Percentiles rank a stretch among this genome's conserved stretches.
These are phyloP conservation scores for Talaromyces sp. DNA, from an alignment of 2,329 filamentous ascomycete genomes.

Conservation along the genomic window DNA sequence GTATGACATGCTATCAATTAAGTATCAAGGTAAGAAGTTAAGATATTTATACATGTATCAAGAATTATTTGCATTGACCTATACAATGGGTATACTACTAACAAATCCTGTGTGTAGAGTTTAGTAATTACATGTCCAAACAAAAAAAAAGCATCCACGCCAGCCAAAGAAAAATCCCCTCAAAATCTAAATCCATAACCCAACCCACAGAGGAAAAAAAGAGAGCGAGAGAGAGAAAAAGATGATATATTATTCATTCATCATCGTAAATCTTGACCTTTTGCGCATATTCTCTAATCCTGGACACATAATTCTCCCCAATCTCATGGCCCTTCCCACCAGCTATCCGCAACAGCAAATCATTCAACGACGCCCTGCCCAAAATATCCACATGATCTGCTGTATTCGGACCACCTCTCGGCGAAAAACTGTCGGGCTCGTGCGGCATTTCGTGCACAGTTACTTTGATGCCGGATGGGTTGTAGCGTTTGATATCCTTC, in stretches of 20 bases:
- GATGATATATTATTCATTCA: neutral
- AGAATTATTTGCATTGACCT: neutral
- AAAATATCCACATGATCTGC: constrained; percentile 97
- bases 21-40: no score
- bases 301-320: constrained; percentile 69
- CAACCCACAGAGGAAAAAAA: no score
- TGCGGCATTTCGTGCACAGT: constrained; percentile 95
- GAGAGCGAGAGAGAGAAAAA: neutral
- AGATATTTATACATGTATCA: neutral
- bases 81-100: neutral
- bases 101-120: no score
- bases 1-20: no score
- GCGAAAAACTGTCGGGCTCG: constrained; percentile 87
- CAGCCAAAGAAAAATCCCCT: neutral
- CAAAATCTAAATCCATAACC: neutral
- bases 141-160: neutral
- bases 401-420: constrained; percentile 64
- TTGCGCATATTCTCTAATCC: constrained; percentile 75
- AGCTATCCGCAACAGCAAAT: constrained; percentile 79
- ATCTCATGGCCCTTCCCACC: constrained; percentile 79
- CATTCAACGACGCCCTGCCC: constrained; percentile 81
- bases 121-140: neutral
- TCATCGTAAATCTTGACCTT: constrained; percentile 79
- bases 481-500: constrained; percentile 83
- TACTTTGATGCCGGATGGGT: constrained; percentile 74